Evolutionary conservation across 2,329 filamentous ascomycete species (phyloP), one percentile per base, ranked within the genome.

Genomic region (Aspergillus felis): DNA sequence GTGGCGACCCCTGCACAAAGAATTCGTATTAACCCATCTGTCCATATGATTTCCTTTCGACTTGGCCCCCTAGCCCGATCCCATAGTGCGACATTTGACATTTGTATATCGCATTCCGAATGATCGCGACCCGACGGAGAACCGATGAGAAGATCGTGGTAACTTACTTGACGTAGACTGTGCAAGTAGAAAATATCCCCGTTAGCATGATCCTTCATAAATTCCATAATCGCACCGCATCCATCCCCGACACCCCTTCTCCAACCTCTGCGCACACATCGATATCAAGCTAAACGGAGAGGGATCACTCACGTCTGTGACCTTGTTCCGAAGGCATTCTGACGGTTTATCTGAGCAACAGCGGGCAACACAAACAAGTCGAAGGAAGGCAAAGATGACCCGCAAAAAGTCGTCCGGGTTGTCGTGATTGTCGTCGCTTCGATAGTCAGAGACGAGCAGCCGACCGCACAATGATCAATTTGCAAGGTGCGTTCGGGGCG

Each of bases 91-190:
- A 46, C 47, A 55, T 56, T 51, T 32, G 53, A 47, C 12, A 41
- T 51, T 41, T 32, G 50, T 41, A 17, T 35, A 51, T 51, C 28
- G 54, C 58, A 46, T 57, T 59, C 57, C 56, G 58, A 58, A 57
- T 61, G 59, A 56, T 62, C 61, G 60, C 62, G 62, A 63, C 53
- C 65, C 57, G 64, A 24, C 20, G 10, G 44, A 14, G 2, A 47
- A 66, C 17, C 46, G 65, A 56, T 51, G 58, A 56, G 61, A 57
- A 55, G 60, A 56, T 60, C 59, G 63, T 60, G 61, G 64, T 66
- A 71, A 89, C 89, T 91, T 82, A 92, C 89, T 92, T 92, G 79
- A 92, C 90, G 79, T 92, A 93, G 84, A 92, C 89, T 92, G 74
- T 46, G 22, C 44, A 27, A 74, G 61, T 53, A 60, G 60, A 62